A percentile compares a stretch with the other conserved stretches of the same genome.
Conservation (phyloP, 2,329 filamentous ascomycete species). For the Pestalotiopsis sp. region DNA sequence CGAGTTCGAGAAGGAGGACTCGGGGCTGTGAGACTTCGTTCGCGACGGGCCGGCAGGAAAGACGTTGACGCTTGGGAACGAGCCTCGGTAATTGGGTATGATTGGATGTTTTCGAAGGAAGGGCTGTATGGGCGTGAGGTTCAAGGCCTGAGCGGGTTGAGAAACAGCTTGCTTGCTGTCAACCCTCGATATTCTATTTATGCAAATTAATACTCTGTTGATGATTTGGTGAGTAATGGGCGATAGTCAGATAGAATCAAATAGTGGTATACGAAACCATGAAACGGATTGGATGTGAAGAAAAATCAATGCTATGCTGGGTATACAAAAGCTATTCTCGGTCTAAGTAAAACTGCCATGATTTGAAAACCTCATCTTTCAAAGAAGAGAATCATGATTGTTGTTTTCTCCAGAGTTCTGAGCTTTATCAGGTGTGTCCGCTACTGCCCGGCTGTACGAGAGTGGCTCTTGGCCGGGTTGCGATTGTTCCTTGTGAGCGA, state of each 20-base stretch:
- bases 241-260: not conserved
- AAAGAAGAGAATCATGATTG: not conserved
- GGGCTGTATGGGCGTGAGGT: not conserved
- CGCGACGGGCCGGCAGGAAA: not conserved
- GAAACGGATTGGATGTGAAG: not conserved
- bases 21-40: not conserved
- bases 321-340: not conserved
- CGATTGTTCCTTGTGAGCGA: not conserved
- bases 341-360: not conserved
- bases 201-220: too few relatives aligned
- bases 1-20: constrained; percentile 2
- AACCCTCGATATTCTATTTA: too few relatives aligned
- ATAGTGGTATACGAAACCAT: not conserved
- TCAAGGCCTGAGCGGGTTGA: not conserved
- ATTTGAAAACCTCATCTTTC: not conserved
- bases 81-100: not conserved
- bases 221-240: not conserved
- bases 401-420: not conserved
- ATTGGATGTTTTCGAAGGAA: not conserved
- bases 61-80: too few relatives aligned
- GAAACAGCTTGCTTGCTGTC: not conserved
- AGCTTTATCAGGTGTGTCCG: not conserved
- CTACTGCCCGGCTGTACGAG: constrained; percentile 1
- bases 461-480: not conserved
- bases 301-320: not conserved